phyloP scores from a whole-genome alignment of 257 asterid species.

The Solanum bukasovii region DNA sequence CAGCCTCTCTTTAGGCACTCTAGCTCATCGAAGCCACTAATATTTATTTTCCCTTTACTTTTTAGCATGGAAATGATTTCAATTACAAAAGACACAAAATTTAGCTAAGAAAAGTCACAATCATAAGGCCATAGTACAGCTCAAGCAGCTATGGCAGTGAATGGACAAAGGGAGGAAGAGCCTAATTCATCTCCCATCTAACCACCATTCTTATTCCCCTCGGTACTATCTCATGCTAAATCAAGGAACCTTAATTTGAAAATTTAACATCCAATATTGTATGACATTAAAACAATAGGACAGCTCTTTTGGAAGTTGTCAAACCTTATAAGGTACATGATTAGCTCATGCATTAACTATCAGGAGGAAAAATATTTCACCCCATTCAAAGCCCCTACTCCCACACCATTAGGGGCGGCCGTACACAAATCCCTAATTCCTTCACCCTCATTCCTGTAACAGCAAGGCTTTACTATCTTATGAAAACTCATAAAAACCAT shows the following conservation, averaged over 20 bases:
- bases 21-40: background rate
- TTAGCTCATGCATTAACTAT: background rate
- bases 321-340: background rate
- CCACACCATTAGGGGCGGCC: background rate
- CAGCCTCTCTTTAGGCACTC: background rate
- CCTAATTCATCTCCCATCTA: background rate
- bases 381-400: background rate
- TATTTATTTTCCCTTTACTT: background rate
- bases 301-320: background rate
- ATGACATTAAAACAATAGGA: background rate
- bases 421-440: background rate
- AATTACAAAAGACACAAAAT: background rate
- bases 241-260: background rate
- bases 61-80: background rate
- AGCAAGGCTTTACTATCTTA: background rate
- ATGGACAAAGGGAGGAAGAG: background rate
- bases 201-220: background rate
- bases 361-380: background rate
- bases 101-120: background rate
- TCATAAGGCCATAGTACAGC: background rate
- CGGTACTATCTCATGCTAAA: background rate
- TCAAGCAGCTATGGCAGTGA: background rate
- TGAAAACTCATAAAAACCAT: background rate
- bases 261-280: background rate
- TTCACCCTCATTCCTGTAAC: background rate